phyloP scores from a whole-genome alignment of 2,329 filamentous ascomycete genomes.

The Elsinoe perseae region DNA sequence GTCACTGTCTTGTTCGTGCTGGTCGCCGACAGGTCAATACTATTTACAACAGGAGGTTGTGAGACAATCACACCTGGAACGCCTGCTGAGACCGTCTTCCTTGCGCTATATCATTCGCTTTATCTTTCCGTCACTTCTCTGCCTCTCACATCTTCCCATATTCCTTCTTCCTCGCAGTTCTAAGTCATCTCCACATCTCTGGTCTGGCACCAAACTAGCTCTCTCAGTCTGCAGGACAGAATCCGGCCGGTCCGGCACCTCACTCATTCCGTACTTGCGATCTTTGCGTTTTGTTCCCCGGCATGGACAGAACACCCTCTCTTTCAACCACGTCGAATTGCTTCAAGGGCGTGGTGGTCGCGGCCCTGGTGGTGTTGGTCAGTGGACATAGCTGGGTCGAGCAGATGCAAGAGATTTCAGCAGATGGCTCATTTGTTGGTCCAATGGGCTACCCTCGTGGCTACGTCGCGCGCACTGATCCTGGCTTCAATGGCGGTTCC shows the following conservation, averaged over 20 bases:
- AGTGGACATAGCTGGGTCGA: constrained; percentile 77
- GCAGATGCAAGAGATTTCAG: constrained; percentile 59
- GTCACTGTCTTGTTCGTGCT: constrained; percentile 9
- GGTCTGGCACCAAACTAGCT: constrained; percentile 1
- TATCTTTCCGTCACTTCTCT: constrained; percentile 1
- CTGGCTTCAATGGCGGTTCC: constrained; percentile 50
- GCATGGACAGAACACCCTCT: neutral
- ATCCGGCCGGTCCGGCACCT: neutral
- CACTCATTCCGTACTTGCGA: neutral
- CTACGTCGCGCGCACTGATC: constrained; percentile 51
- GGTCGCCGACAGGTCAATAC: constrained; percentile 11
- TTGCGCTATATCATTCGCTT: constrained; percentile 1
- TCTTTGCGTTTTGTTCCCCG: neutral
- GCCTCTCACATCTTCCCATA: neutral
- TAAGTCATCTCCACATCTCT: neutral
- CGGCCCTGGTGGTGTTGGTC: constrained; percentile 14
- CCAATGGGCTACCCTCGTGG: constrained; percentile 67
- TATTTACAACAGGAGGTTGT: neutral
- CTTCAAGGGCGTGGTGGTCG: neutral
- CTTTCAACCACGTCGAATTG: neutral
- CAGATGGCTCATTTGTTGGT: constrained; percentile 66
- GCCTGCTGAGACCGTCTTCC: neutral
- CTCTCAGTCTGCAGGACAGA: neutral
- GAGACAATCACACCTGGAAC: neutral
- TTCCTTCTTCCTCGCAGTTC: constrained; percentile 1